Conservation (phyloP, 192 early-diverging fungal genomes). For the Spizellomyces sp. region DNA sequence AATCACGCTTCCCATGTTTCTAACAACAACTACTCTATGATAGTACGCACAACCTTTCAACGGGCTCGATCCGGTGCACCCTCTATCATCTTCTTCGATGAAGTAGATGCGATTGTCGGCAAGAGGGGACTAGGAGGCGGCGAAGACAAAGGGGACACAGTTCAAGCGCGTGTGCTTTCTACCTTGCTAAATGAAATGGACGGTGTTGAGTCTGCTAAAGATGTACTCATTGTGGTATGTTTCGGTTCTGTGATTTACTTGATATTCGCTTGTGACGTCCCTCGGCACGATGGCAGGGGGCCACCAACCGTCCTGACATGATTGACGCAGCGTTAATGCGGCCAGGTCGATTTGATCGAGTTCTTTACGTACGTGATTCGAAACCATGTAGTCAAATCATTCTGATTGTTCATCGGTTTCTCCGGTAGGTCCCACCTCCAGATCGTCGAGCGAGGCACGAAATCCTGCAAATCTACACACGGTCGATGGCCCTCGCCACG, state of each 20-base stretch:
- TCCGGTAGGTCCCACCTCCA: slow-evolving; percentile 58
- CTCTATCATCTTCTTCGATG: slow-evolving; percentile 94
- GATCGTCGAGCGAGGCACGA: slow-evolving; percentile 50
- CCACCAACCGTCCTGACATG: slow-evolving; percentile 82
- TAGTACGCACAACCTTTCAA: slow-evolving; percentile 77
- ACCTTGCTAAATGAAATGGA: slow-evolving; percentile 95
- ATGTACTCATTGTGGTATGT: slow-evolving; percentile 73
- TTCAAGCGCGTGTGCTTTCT: slow-evolving; percentile 87
- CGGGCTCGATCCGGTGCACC: slow-evolving; percentile 78
- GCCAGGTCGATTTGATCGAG: slow-evolving; percentile 86
- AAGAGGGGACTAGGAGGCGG: slow-evolving; percentile 62
- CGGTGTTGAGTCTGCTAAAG: slow-evolving; percentile 82
- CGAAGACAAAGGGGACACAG: slow-evolving; percentile 60
- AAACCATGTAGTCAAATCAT: neutral
- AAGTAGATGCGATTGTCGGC: slow-evolving; percentile 95
- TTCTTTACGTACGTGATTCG: slow-evolving; percentile 61
- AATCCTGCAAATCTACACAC: slow-evolving; percentile 71
- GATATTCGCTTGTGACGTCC: too few relatives aligned
- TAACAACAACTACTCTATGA: neutral
- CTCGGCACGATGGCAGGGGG: slow-evolving; percentile 45
- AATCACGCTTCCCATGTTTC: too few relatives aligned
- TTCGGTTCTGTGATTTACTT: too few relatives aligned
- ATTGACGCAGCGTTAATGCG: slow-evolving; percentile 88
- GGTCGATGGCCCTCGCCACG: slow-evolving; percentile 55
- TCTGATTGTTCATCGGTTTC: neutral